Evolutionary conservation across 306 rosid species (phyloP).

Genomic region (Argentina anserina): DNA sequence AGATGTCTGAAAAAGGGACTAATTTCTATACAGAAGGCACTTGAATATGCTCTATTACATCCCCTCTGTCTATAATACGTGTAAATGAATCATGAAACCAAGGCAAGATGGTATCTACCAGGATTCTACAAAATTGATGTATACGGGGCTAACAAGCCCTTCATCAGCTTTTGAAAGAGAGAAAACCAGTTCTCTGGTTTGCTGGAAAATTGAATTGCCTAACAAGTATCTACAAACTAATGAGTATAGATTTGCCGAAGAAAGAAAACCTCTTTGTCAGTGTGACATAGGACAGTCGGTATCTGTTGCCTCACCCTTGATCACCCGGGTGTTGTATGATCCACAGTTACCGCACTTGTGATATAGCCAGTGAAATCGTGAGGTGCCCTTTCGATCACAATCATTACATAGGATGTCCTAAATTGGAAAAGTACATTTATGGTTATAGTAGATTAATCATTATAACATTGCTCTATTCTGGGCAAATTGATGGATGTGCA

Average conservation of each 20-base stretch:
- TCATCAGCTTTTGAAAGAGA: slow-evolving; percentile 4
- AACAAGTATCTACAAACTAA: slow-evolving; percentile 56
- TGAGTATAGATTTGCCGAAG: slow-evolving; percentile 20
- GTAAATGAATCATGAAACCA: background rate
- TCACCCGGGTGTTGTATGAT: slow-evolving; percentile 90
- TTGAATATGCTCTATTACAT: slow-evolving; percentile 16
- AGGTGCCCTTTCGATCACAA: slow-evolving; percentile 70
- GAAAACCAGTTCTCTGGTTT: slow-evolving; percentile 31
- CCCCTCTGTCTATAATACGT: slow-evolving; percentile 12
- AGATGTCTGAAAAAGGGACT: background rate
- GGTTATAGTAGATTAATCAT: background rate
- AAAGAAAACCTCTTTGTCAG: slow-evolving; percentile 19
- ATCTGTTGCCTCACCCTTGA: slow-evolving; percentile 56
- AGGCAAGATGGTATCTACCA: slow-evolving; percentile 23
- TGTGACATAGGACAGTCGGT: slow-evolving; percentile 44
- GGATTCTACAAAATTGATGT: slow-evolving; percentile 29
- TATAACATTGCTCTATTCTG: slow-evolving; percentile 3
- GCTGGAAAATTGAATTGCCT: slow-evolving; percentile 52
- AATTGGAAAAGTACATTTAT: slow-evolving; percentile 21
- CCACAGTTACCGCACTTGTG: slow-evolving; percentile 89
- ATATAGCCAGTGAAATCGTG: slow-evolving; percentile 93
- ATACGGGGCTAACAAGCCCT: slow-evolving; percentile 14
- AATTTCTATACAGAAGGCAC: slow-evolving; percentile 35
- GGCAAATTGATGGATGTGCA: background rate
- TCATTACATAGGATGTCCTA: slow-evolving; percentile 96